Evolutionary conservation across 257 asterid genomes (phyloP), one percentile per base, ranked within the genome.

Genomic region (Solanum clarkiae): DNA sequence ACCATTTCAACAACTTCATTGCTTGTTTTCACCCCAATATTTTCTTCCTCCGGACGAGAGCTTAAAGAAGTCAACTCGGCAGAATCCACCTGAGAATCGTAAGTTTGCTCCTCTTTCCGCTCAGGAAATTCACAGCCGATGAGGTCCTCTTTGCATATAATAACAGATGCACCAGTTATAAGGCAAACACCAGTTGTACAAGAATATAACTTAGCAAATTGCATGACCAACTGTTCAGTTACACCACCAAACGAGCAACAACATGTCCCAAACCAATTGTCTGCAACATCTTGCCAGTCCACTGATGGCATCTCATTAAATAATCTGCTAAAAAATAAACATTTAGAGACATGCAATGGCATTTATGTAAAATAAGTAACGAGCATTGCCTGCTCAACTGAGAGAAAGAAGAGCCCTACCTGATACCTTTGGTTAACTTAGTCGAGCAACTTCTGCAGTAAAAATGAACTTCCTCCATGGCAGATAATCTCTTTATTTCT

Each of bases 221-320:
- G 86, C 4, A 89, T 86, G 57, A 95, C 98, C 88, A 96, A 89
- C 93, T 92, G 93, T 88, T 94, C 99, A 86, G 95, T 91, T 29
- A 89, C 88, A 68, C 97, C 98, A 84, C 98, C 99, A 85, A 96
- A 96, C 42, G 98, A 90, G 90, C 97, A 96, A 90, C 99, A 96
- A 81, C 99, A 96, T 86, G 92, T 87, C 85, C 99, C 99, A 89
- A 96, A 96, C 99, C 99, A 96, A 88, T 94, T 96, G 87, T 95
- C 99, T 71, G 99, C 98, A n/a, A 83, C 90, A 53, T 96, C 99
- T 88, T 91, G 91, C 98, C 99, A 96, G 88, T 95, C 90, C 75
- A 90, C 93, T n/a, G 98, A 96, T 83, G 97, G 97, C 96, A 95
- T 90, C 90, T 95, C 98, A 90, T 89, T 88, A 85, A 96, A 92